A percentile compares a stretch with the other conserved stretches of the same genome.
phyloP scores from a whole-genome alignment of 805 yeast species.

The Kuraishia borneana region DNA sequence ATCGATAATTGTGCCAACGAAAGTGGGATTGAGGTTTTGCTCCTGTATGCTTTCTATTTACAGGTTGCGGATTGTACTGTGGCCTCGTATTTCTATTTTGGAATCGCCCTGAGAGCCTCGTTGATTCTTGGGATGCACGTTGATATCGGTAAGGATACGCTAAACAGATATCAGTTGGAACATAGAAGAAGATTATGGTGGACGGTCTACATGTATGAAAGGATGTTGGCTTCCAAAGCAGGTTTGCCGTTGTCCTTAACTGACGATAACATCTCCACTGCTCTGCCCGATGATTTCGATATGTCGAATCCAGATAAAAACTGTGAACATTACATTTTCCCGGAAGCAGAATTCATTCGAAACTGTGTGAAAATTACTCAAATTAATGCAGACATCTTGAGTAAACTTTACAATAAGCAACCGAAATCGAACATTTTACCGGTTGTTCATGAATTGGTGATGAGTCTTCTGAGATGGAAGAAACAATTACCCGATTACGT shows the following conservation, averaged over 20 bases:
- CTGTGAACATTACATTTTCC: constrained; percentile 58
- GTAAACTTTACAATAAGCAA: constrained; percentile 62
- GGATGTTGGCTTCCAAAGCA: constrained; percentile 76
- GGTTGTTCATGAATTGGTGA: constrained; percentile 58
- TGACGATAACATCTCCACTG: constrained; percentile 73
- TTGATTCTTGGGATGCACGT: constrained; percentile 73
- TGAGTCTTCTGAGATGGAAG: constrained; percentile 58
- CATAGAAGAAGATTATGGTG: constrained; percentile 30
- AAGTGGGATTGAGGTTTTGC: constrained; percentile 69
- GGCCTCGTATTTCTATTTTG: constrained; percentile 72
- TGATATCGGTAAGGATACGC: constrained; percentile 58
- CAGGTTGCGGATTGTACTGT: constrained; percentile 82
- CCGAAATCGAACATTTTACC: constrained; percentile 71
- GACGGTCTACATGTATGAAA: constrained; percentile 31
- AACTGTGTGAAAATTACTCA: constrained; percentile 73
- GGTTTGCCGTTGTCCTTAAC: constrained; percentile 73
- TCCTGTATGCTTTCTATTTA: constrained; percentile 65
- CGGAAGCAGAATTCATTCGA: constrained; percentile 66
- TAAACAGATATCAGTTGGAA: constrained; percentile 41
- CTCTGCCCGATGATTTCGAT: constrained; percentile 62
- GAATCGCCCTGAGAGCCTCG: constrained; percentile 63
- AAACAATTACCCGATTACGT: constrained; percentile 51
- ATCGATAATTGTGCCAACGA: constrained; percentile 67
- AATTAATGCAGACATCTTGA: constrained; percentile 62
- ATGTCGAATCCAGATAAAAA: constrained; percentile 51